Evolutionary conservation across 2,329 filamentous ascomycete species (phyloP), one percentile per base, ranked within the genome.

Genomic region (Sclerotiophoma versabilis): DNA sequence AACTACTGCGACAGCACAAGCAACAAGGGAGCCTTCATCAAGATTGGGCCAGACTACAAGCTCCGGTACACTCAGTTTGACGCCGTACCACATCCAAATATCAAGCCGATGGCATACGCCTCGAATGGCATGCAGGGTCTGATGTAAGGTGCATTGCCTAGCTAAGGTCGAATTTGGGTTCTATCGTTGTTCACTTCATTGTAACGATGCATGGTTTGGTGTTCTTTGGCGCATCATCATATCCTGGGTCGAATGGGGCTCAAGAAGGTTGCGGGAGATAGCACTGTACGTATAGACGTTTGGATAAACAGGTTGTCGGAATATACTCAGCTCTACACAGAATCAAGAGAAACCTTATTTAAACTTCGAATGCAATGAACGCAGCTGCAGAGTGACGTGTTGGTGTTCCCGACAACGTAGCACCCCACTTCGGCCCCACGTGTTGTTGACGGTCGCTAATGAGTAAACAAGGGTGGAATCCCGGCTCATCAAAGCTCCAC

Each of bases 1-100:
- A 96, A 88, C 76, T 99, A 99, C 76, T 99, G 95, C 77, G 95
- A 99, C 74, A 92, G 92, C 67, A 98, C 95, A 0, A 93, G 96
- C 80, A 99, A 99, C 79, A 95, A 93, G 80, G 95, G 95, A 61
- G 95, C 95, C 15, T 99, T 96, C 77, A 99, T 99, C 84, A 98
- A 99, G 77, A 89, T 99, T 62, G 90, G 91, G 26, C 85, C 91
- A 14, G 91, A 96, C 59, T 91, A 96, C 74, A 96, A 97, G 82
- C 87, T 98, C 67, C 81, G 91, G 30, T 99, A 91, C 79, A 85
- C 95, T 75, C 89, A 96, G 73, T 99, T 99, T 66, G 93, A 98
- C 67, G 95, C 95, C 7, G 95, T 99, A 48, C 93, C 93, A 58
- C 95, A 99, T 81, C 95, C 95, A 11, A 85, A 96, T 69, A 95